phyloP scores from a whole-genome alignment of 306 rosid species.

The Casuarina glauca region DNA sequence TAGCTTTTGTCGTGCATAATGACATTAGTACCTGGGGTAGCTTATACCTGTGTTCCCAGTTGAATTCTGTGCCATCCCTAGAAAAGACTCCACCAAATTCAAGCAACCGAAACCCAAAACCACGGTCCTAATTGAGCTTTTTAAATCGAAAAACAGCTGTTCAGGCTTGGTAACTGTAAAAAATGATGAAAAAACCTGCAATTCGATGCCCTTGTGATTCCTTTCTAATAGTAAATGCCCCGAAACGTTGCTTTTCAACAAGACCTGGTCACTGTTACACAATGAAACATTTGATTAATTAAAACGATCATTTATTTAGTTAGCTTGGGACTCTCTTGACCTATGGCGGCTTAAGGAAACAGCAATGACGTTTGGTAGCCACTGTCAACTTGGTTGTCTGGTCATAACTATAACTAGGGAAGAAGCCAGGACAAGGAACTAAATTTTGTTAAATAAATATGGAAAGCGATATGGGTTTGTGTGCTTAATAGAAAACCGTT shows the following conservation, averaged over 20 bases:
- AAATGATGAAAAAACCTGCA: neutral
- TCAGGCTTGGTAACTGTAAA: neutral
- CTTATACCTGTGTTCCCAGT: conserved; percentile 15
- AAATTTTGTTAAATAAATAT: too few relatives aligned
- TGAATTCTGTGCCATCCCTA: neutral
- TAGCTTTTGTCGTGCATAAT: neutral
- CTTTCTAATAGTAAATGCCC: neutral
- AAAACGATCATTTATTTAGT: neutral
- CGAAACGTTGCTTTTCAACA: too few relatives aligned
- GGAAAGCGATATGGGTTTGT: neutral
- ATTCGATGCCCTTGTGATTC: neutral
- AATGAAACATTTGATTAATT: neutral
- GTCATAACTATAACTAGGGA: neutral
- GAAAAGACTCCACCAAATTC: neutral
- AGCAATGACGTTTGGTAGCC: neutral
- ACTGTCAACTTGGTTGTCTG: neutral
- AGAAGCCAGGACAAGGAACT: neutral
- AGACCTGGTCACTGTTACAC: too few relatives aligned
- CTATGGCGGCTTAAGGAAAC: neutral
- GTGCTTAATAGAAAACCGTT: too few relatives aligned
- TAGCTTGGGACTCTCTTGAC: neutral
- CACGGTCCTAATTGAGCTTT: neutral
- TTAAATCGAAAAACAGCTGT: neutral
- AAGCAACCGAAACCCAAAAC: neutral
- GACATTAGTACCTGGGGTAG: conserved; percentile 16